Percentiles rank a stretch among this genome's conserved stretches.
phyloP scores from a whole-genome alignment of 805 yeast species.

The Saturnispora hagleri region DNA sequence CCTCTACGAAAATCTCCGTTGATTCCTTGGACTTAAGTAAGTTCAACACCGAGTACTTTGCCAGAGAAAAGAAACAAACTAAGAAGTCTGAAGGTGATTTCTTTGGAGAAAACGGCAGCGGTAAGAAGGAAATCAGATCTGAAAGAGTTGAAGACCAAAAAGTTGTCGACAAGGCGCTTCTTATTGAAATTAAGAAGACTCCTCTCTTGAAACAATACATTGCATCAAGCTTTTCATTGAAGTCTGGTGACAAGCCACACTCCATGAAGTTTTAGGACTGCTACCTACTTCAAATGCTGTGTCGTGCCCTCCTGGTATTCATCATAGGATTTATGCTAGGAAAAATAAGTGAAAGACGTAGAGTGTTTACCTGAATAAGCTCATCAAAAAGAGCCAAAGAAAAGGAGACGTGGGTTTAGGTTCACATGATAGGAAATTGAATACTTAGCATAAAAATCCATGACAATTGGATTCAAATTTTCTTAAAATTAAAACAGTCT shows the following conservation, averaged over 20 bases:
- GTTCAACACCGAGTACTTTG: constrained; percentile 91
- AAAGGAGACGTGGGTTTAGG: no score
- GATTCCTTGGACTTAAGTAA: constrained; percentile 77
- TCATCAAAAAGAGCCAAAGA: no score
- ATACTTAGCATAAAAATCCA: no score
- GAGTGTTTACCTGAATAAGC: neutral
- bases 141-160: constrained; percentile 98
- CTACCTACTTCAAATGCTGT: neutral
- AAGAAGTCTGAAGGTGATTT: constrained; percentile 88
- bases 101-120: constrained; percentile 58
- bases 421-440: no score
- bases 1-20: constrained; percentile 83
- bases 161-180: constrained; percentile 84
- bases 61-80: constrained; percentile 75
- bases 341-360: no score
- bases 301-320: no score
- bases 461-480: no score
- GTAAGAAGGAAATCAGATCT: constrained; percentile 77
- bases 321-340: no score
- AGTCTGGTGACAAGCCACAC: constrained; percentile 98
- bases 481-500: no score
- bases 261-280: constrained; percentile 79
- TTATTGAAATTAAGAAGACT: constrained; percentile 93
- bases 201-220: constrained; percentile 96
- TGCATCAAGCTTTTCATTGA: constrained; percentile 90